Percentiles rank a stretch among this genome's conserved stretches.
phyloP scores from a whole-genome alignment of 2,329 filamentous ascomycete genomes.

The Apiospora koreana region DNA sequence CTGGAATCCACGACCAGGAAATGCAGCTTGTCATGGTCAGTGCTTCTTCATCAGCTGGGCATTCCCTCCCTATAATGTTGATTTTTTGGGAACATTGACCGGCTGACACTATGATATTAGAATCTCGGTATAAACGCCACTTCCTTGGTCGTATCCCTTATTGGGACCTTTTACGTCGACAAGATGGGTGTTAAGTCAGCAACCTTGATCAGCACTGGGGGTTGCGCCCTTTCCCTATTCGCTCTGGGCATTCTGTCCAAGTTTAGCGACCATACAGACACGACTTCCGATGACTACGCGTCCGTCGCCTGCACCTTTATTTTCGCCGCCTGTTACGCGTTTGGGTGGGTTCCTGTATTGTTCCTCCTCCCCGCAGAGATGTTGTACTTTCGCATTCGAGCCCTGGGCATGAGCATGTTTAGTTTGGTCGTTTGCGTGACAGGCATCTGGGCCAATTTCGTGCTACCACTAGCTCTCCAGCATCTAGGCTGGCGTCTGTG shows the following conservation, averaged over 20 bases:
- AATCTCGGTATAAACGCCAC: constrained; percentile 18
- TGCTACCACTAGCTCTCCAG: constrained; percentile 22
- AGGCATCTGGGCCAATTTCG: constrained; percentile 21
- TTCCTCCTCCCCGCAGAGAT: constrained; percentile 31
- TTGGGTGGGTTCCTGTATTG: constrained; percentile 30
- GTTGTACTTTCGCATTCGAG: constrained; percentile 29
- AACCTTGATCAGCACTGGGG: constrained; percentile 1
- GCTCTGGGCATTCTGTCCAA: constrained; percentile 16
- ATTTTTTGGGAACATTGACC: not conserved
- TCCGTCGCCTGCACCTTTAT: constrained; percentile 28
- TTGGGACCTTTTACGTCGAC: constrained; percentile 14
- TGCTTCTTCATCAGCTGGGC: no score
- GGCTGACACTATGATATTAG: constrained; percentile 1
- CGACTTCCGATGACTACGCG: constrained; percentile 8
- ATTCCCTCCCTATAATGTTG: not conserved
- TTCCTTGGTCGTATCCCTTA: constrained; percentile 17
- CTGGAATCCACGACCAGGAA: constrained; percentile 44
- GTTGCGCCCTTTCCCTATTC: constrained; percentile 16
- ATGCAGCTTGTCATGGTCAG: constrained; percentile 44
- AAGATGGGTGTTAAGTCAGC: constrained; percentile 11
- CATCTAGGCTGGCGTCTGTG: constrained; percentile 26
- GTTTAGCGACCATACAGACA: constrained; percentile 7
- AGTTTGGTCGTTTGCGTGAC: constrained; percentile 14
- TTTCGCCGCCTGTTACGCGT: constrained; percentile 28
- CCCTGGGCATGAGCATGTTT: constrained; percentile 37